phyloP scores from a whole-genome alignment of 495 filamentous ascomycete species.

The Penicillium malachiteum region DNA sequence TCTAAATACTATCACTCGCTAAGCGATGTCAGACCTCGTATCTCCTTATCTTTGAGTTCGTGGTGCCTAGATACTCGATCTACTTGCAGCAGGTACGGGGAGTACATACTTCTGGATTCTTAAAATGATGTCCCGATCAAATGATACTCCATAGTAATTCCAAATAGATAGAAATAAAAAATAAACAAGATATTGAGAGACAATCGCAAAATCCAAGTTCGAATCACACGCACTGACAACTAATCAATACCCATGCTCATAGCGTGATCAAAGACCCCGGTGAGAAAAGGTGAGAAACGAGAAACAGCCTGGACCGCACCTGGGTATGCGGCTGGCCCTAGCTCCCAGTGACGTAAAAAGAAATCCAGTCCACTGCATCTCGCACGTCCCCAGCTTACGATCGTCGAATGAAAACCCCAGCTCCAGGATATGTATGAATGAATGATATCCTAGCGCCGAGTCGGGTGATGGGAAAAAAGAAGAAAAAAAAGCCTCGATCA shows the following conservation, averaged over 20 bases:
- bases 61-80: not conserved
- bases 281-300: not conserved
- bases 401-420: not conserved
- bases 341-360: too few relatives aligned
- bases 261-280: not conserved
- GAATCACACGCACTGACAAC: not conserved
- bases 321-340: too few relatives aligned
- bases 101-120: not conserved
- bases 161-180: too few relatives aligned
- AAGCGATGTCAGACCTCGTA: too few relatives aligned
- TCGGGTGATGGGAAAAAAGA: not conserved
- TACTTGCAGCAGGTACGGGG: conserved; percentile 2
- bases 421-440: not conserved
- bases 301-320: too few relatives aligned
- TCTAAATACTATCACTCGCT: too few relatives aligned
- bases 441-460: not conserved
- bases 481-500: not conserved
- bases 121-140: not conserved
- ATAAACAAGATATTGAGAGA: not conserved
- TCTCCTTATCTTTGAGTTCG: conserved; percentile 3
- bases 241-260: too few relatives aligned
- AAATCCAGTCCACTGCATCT: too few relatives aligned
- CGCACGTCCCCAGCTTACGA: not conserved
- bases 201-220: not conserved
- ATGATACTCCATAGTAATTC: too few relatives aligned